These are phyloP conservation scores for Penicillium sp. DNA, from an alignment of 2,329 filamentous ascomycete genomes.

Conservation along the genomic window DNA sequence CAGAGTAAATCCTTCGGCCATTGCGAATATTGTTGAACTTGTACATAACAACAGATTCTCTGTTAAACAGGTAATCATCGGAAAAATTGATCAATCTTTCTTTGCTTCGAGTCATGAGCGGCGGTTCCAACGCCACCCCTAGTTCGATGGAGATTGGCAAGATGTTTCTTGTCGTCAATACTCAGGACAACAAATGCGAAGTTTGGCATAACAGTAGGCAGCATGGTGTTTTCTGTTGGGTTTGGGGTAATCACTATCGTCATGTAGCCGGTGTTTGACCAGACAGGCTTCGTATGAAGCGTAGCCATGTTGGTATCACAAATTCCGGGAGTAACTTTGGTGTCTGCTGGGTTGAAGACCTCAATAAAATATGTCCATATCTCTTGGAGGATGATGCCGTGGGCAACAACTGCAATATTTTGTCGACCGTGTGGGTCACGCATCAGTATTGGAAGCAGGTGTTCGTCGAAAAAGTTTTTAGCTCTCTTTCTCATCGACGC, in stretches of 20 bases:
- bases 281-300: conserved; percentile 50
- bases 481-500: conserved; percentile 65
- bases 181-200: conserved; percentile 47
- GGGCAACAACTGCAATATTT: conserved; percentile 70
- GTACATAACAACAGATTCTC: conserved; percentile 5
- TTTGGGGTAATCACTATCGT: conserved; percentile 42
- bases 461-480: conserved; percentile 63
- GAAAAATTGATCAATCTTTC: conserved; percentile 75
- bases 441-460: conserved; percentile 59
- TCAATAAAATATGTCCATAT: conserved; percentile 63
- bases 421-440: conserved; percentile 30
- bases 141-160: conserved; percentile 72
- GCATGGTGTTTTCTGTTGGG: neutral
- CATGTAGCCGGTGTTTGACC: conserved; percentile 66
- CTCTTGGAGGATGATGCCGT: conserved; percentile 74
- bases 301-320: conserved; percentile 48
- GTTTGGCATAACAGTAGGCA: neutral
- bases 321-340: conserved; percentile 26
- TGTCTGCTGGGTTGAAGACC: conserved; percentile 50
- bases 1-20: conserved; percentile 16
- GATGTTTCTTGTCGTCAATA: conserved; percentile 70
- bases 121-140: conserved; percentile 78
- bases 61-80: neutral
- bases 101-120: conserved; percentile 71
- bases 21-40: neutral